Percentiles rank a stretch among this genome's conserved stretches.
Conservation (phyloP, 148 eudicot genomes). For the Gaultheria prostrata region DNA sequence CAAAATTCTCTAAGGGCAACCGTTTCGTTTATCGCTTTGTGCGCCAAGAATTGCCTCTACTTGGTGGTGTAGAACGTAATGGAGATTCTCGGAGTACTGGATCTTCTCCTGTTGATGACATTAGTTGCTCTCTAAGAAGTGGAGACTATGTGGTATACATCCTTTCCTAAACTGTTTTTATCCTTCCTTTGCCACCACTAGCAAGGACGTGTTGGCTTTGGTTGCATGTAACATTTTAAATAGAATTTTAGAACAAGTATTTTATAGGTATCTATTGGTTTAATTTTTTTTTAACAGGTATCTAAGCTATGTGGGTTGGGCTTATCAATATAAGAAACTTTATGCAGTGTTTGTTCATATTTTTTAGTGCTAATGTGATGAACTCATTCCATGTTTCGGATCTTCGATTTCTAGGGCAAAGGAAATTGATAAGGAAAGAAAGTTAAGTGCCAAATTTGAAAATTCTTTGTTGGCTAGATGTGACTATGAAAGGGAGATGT, state of each 20-base stretch:
- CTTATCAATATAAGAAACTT: background rate
- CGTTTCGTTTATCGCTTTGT: conserved; percentile 70
- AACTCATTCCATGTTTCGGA: background rate
- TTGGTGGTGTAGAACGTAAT: conserved; percentile 20
- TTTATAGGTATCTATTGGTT: background rate
- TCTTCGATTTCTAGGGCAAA: background rate
- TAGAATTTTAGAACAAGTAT: background rate
- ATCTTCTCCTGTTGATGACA: conserved; percentile 37
- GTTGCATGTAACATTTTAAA: background rate
- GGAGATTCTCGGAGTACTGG: conserved; percentile 29
- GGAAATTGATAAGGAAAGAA: background rate
- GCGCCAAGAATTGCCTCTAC: conserved; percentile 37
- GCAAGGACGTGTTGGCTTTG: background rate
- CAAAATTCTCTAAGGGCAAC: conserved; percentile 39
- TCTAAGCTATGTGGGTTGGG: background rate
- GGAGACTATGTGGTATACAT: conserved; percentile 90
- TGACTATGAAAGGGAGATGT: background rate
- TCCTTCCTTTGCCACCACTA: background rate
- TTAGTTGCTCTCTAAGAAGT: conserved; percentile 51
- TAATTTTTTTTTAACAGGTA: no score
- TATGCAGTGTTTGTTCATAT: background rate
- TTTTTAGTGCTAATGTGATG: background rate
- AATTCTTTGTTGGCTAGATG: background rate
- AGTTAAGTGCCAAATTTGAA: background rate
- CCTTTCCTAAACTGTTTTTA: conserved; percentile 5